Base-by-base conservation (phyloP, 495 filamentous ascomycete species). In the Aspergillus sclerotiicarbonarius region DNA sequence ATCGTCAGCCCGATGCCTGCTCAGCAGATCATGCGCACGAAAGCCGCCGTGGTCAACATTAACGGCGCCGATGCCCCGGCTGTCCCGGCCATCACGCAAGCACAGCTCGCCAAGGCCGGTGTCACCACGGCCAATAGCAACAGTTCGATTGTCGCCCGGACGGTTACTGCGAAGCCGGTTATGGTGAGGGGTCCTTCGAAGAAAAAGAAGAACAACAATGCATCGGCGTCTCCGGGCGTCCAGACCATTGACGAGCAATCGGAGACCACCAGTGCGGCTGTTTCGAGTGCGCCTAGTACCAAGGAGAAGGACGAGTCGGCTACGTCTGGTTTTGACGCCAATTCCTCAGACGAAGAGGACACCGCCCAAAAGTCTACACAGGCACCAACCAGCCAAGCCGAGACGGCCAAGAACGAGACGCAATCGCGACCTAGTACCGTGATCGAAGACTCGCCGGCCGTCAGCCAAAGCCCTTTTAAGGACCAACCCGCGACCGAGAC, bases 31-130 rank as follows among this genome's bases (percentile, higher is more conserved):
- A 86, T 89, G 60, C 85, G 91, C 59, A 87, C 89, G 49, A 93
- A 91, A 67, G 92, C 95, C 15, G 90, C 88, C 47, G 87, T 97
- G 60, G 90, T 98, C 58, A 94, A 89, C 62, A 90, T 97, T 51
- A 91, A 88, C 69, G 77, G 77, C 4, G 67, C 72, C 9, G 67
- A 77, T 47, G 70, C 79, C 32, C 80, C 80, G 10, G 78, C 80
- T 8, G 79, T 83, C 6, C 80, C 80, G 6, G 75, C 76, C 41
- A 77, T 82, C 56, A 88, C 84, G 18, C 65, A 64, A 15, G 72
- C 72, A 8, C 76, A 77, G 56, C 69, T 78, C 19, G 67, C 73
- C 56, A 73, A 62, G 77, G 77, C 70, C 57, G 78, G 68, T 25
- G 68, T 71, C 21, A 58, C 71, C 51, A 59, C 67, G n/a, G 60